Evolutionary conservation across 2,329 filamentous ascomycete genomes (phyloP).

Genomic region (Aspergillus neoniger): DNA sequence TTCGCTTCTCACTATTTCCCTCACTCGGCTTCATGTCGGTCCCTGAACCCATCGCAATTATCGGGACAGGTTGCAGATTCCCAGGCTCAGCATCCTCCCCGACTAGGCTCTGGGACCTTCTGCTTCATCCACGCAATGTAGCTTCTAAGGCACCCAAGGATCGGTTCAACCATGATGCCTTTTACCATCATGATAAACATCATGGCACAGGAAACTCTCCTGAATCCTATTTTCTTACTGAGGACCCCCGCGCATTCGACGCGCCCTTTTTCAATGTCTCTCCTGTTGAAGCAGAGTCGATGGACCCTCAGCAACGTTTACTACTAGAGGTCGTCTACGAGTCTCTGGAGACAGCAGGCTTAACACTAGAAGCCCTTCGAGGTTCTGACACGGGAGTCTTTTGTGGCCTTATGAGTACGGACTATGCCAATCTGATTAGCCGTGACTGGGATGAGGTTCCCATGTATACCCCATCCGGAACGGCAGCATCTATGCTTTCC

Average conservation of each 20-base stretch:
- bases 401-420: slow-evolving; percentile 31
- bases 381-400: slow-evolving; percentile 30
- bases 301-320: slow-evolving; percentile 32
- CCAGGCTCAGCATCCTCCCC: slow-evolving; percentile 27
- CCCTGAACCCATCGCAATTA: slow-evolving; percentile 30
- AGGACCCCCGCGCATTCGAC: slow-evolving; percentile 29
- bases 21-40: not conserved
- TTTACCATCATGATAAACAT: slow-evolving; percentile 28
- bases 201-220: slow-evolving; percentile 30
- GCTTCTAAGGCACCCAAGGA: slow-evolving; percentile 23
- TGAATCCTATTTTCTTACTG: slow-evolving; percentile 27
- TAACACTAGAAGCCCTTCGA: slow-evolving; percentile 26
- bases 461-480: slow-evolving; percentile 35
- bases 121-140: slow-evolving; percentile 27
- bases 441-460: slow-evolving; percentile 27
- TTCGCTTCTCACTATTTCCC: not conserved
- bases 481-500: slow-evolving; percentile 40
- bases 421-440: slow-evolving; percentile 27
- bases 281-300: slow-evolving; percentile 32
- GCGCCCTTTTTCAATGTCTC: slow-evolving; percentile 31
- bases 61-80: slow-evolving; percentile 30
- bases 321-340: slow-evolving; percentile 32
- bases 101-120: slow-evolving; percentile 29
- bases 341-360: slow-evolving; percentile 25
- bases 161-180: slow-evolving; percentile 26